Conservation (phyloP, 331 rosid species). For the Dryas integrifolia region DNA sequence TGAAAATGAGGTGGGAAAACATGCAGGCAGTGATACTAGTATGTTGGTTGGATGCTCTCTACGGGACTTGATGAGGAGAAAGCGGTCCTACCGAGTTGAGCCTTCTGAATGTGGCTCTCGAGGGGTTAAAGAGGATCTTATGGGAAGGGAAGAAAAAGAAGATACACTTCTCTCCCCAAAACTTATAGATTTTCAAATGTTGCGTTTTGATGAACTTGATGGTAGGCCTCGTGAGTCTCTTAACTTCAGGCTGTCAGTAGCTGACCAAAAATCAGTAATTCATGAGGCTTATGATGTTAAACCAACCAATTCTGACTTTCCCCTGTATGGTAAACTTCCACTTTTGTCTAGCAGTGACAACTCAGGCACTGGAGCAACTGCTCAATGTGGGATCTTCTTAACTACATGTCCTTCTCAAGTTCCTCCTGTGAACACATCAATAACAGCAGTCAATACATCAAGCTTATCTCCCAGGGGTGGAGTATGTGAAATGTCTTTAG, state of each 20-base stretch:
- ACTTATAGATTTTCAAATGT: conserved; percentile 31
- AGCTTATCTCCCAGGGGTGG: conserved; percentile 27
- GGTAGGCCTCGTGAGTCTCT: conserved; percentile 19
- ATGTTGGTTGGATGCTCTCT: conserved; percentile 50
- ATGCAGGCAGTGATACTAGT: conserved; percentile 28
- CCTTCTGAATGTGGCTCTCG: conserved; percentile 39
- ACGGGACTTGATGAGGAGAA: conserved; percentile 90
- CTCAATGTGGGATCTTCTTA: conserved; percentile 19
- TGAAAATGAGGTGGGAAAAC: conserved; percentile 30
- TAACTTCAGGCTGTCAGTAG: conserved; percentile 24
- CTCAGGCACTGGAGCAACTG: conserved; percentile 20
- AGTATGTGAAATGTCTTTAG: conserved; percentile 30
- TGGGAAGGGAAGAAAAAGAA: conserved; percentile 37
- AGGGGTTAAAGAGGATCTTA: conserved; percentile 33
- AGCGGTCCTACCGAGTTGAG: conserved; percentile 51
- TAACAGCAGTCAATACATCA: neutral
- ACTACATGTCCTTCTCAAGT: conserved; percentile 29
- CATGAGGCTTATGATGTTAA: conserved; percentile 33
- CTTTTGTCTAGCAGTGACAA: conserved; percentile 36
- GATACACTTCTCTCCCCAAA: conserved; percentile 29
- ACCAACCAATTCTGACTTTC: conserved; percentile 28
- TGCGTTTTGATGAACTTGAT: conserved; percentile 18
- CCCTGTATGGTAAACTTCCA: conserved; percentile 36
- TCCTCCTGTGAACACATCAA: neutral
- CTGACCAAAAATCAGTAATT: conserved; percentile 32